A percentile compares a stretch with the other conserved stretches of the same genome.
phyloP scores from a whole-genome alignment of 2,329 filamentous ascomycete species.

The Botrytis galanthina region DNA sequence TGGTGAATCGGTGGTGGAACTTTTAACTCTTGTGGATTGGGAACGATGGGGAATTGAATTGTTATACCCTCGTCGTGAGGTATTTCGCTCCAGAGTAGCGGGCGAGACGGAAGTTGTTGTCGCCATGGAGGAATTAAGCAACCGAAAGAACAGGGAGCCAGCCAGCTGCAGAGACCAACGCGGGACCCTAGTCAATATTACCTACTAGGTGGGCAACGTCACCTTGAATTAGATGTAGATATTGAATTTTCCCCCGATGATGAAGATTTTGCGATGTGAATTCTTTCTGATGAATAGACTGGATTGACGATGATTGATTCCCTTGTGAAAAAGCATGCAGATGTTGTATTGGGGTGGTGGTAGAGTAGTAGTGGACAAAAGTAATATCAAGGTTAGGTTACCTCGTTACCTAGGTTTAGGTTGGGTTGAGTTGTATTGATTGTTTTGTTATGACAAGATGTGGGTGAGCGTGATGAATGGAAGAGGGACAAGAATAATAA shows the following conservation, averaged over 20 bases:
- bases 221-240: not conserved
- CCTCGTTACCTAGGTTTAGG: too few species aligned
- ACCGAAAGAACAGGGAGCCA: slow-evolving; percentile 20
- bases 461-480: too few species aligned
- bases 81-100: slow-evolving; percentile 32
- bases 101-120: slow-evolving; percentile 31
- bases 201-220: slow-evolving; percentile 2
- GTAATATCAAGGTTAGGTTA: not conserved
- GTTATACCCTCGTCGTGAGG: slow-evolving; percentile 30
- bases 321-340: not conserved
- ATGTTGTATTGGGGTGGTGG: not conserved
- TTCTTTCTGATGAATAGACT: not conserved
- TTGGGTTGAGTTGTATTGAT: not conserved
- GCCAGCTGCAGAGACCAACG: slow-evolving; percentile 23
- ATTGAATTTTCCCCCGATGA: too few species aligned
- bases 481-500: not conserved
- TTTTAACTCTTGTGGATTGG: slow-evolving; percentile 34
- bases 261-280: too few species aligned
- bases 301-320: not conserved
- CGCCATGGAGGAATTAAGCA: slow-evolving; percentile 28
- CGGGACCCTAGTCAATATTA: slow-evolving; percentile 10
- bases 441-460: not conserved
- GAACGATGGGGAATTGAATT: slow-evolving; percentile 33
- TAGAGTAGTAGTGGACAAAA: not conserved
- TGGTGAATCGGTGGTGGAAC: slow-evolving; percentile 26